Conservation (phyloP, 495 filamentous ascomycete genomes). For the Wilcoxina mikolae region DNA sequence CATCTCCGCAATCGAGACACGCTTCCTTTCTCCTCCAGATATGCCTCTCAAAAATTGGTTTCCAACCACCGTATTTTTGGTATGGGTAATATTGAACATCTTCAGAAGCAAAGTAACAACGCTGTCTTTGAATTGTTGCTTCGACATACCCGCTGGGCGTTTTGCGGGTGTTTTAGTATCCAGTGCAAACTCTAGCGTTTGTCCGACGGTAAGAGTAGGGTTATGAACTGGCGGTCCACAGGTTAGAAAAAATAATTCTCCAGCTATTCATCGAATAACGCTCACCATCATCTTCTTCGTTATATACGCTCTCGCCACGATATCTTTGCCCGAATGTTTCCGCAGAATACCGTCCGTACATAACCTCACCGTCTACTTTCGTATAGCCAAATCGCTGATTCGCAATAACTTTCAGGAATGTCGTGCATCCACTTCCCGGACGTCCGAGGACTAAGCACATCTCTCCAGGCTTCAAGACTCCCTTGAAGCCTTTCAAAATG, state of each 20-base stretch:
- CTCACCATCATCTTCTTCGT: slow-evolving; percentile 51
- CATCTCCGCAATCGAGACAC: slow-evolving; percentile 66
- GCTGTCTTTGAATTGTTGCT: slow-evolving; percentile 45
- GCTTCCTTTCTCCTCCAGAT: slow-evolving; percentile 68
- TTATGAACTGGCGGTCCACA: slow-evolving; percentile 46
- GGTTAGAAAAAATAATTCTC: slow-evolving; percentile 34
- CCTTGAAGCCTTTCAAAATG: slow-evolving; percentile 65
- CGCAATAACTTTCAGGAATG: slow-evolving; percentile 63
- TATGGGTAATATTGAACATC: slow-evolving; percentile 59
- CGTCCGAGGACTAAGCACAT: slow-evolving; percentile 68
- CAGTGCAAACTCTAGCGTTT: slow-evolving; percentile 68
- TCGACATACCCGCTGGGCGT: slow-evolving; percentile 44
- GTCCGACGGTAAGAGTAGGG: slow-evolving; percentile 63
- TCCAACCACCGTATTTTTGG: slow-evolving; percentile 60
- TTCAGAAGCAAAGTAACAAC: slow-evolving; percentile 66
- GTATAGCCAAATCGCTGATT: slow-evolving; percentile 59
- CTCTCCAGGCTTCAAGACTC: slow-evolving; percentile 59
- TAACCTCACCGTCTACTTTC: slow-evolving; percentile 57
- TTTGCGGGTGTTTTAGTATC: slow-evolving; percentile 49
- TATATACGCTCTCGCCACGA: slow-evolving; percentile 68
- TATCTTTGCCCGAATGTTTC: slow-evolving; percentile 53
- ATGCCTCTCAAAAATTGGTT: slow-evolving; percentile 70
- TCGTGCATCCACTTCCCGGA: slow-evolving; percentile 60
- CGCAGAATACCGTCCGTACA: slow-evolving; percentile 51
- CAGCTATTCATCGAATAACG: background rate